Percentiles rank a stretch among this genome's conserved stretches.
These are phyloP conservation scores for Chamaecyparis obtusa DNA, from an alignment of 75 land plant genomes.

Conservation along the genomic window DNA sequence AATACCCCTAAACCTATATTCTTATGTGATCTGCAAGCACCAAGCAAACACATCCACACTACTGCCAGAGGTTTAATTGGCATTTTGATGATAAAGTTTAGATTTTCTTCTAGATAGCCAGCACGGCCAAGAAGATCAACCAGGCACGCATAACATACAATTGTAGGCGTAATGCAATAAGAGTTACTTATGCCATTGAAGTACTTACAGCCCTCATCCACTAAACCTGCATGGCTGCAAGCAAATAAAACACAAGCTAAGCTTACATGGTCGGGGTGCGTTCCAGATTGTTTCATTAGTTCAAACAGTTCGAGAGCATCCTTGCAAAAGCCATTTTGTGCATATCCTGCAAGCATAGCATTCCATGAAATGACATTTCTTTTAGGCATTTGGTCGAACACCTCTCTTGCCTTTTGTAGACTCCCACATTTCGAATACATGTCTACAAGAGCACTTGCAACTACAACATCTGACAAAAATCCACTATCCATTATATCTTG, in stretches of 20 bases:
- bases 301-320: constrained; percentile 10
- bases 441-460: constrained; percentile 47
- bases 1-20: constrained; percentile 12
- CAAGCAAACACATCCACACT: constrained; percentile 16
- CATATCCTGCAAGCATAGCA: constrained; percentile 47
- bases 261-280: neutral
- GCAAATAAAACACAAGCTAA: neutral
- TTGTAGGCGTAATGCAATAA: neutral
- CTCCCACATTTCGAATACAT: constrained; percentile 61
- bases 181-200: neutral
- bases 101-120: neutral
- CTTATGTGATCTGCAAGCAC: constrained; percentile 17
- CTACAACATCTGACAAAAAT: constrained; percentile 14
- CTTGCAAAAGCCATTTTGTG: constrained; percentile 9
- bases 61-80: constrained; percentile 12
- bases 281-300: neutral
- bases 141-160: neutral
- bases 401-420: constrained; percentile 25
- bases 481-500: neutral
- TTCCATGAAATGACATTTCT: constrained; percentile 50
- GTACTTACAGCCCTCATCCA: neutral
- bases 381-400: constrained; percentile 27
- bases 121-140: constrained; percentile 9
- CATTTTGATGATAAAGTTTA: neutral
- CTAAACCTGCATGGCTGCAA: neutral